Evolutionary conservation across 352 stramenopile genomes (phyloP).

Genomic region (Phytophthora pistaciae): DNA sequence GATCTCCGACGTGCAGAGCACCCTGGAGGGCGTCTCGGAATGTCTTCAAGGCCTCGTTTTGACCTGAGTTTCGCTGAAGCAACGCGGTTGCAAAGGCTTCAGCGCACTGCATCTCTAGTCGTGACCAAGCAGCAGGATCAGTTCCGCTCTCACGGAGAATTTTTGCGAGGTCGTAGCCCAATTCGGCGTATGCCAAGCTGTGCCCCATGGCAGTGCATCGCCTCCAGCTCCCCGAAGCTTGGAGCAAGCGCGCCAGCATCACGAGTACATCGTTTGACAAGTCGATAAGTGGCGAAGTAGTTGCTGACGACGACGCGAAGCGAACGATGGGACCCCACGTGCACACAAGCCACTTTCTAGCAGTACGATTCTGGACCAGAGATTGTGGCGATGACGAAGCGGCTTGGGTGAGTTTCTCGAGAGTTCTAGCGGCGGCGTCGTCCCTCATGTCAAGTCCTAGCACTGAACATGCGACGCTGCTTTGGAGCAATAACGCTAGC

Average conservation of each 20-base stretch:
- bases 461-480: conserved; percentile 11
- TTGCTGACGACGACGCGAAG: conserved; percentile 2
- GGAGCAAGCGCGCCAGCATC: conserved; percentile 54
- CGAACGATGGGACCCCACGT: conserved; percentile 34
- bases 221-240: conserved; percentile 47
- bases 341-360: conserved; percentile 47
- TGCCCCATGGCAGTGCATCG: conserved; percentile 57
- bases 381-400: conserved; percentile 30
- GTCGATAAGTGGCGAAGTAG: conserved; percentile 21
- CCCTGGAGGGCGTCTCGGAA: conserved; percentile 58
- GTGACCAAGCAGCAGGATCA: conserved; percentile 16
- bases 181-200: conserved; percentile 48
- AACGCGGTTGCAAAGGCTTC: conserved; percentile 49
- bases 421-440: conserved; percentile 25
- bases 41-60: conserved; percentile 50
- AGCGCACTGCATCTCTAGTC: conserved; percentile 57
- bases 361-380: conserved; percentile 40
- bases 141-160: conserved; percentile 21
- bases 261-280: conserved; percentile 52
- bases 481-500: conserved; percentile 28
- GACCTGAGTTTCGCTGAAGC: conserved; percentile 44
- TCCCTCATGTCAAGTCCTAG: conserved; percentile 17
- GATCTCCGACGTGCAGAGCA: conserved; percentile 43
- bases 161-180: conserved; percentile 55
- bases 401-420: conserved; percentile 39